Base-by-base conservation (phyloP, 2,329 filamentous ascomycete genomes). In the Aspergillus sp. region DNA sequence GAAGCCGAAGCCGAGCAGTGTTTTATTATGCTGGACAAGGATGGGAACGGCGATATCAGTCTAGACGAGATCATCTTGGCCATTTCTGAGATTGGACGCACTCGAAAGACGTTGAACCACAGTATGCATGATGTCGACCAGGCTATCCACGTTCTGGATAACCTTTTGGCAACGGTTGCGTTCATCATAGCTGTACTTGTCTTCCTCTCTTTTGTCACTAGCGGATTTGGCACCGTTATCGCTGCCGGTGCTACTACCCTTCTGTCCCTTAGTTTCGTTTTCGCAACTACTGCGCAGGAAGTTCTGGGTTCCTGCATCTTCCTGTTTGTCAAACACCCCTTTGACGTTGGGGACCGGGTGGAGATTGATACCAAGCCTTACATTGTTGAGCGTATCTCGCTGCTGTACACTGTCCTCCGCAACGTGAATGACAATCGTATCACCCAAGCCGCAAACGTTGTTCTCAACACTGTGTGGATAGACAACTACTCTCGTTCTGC, bases 231-330 rank as follows among this genome's bases (percentile, higher is more conserved):
- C 53, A 90, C 89, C 3, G 96, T 91, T 5, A 83, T 97, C 39
- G 89, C 92, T 4, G 96, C 93, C 9, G 91, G 93, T 49, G 93
- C 93, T 62, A 97, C 95, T 2, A 89, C 95, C 0, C 83, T 99
- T 42, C 85, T 99, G 9, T 98, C 93, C 5, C 80, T 98, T n/a
- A 97, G 93, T 4, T 99, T 99, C 78, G 89, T 97, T 66, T 98
- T 99, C 74, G 88, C 93, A 22, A 89, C 89, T 55, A 97, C 93
- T 1, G 88, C 89, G 3, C 93, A 97, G 75, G 95, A 99, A 75
- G 89, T 99, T 62, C 85, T 99, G n/a, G 93, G 93, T 68, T 97
- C 93, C 38, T 98, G 93, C 79, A 96, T 99, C 69, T 99, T 99
- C 80, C 80, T 99, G 1, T 99, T 99, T 68, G 91, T 98, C 80